Evolutionary conservation across 1,284 basidiomycete genomes (phyloP), one percentile per base, ranked within the genome.

Genomic region (Ustilago crameri): DNA sequence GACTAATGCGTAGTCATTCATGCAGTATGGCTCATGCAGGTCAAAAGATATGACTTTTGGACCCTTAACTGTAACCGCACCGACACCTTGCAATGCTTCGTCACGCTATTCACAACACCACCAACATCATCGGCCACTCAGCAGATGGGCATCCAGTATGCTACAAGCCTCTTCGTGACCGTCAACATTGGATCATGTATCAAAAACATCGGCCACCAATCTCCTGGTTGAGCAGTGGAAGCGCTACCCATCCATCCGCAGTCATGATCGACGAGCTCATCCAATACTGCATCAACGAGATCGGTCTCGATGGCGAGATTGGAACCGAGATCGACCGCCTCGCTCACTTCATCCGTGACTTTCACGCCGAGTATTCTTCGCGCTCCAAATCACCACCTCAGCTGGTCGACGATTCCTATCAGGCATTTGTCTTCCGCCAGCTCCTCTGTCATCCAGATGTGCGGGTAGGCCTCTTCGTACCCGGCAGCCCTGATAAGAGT

Each of bases 291-390:
- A 85, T 91, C 37, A 88, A 89, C 53, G 90, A 93, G 82, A 86
- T 93, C 22, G 88, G 91, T 9, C 91, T 91, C 80, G 91, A 92
- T 67, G 91, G 91, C n/a, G 91, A 92, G 79, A 85, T 69, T 91
- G 92, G 92, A 3, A 91, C 89, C 80, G 86, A 90, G 72, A 86
- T 89, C 49, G 88, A 88, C 20, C 88, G 91, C 37, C 84, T 93
- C 58, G 86, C 86, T 51, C 87, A 89, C 78, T 91, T 91, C 76
- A 86, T 93, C 52, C 65, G 84, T 34, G 88, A 87, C 38, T 92
- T 90, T 78, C 90, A 91, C 82, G 62, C 84, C 12, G 57, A 63
- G 14, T 69, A 74, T 35, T 62, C 67, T 9, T 85, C 85, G 48
- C 82, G 84, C 24, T 74, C 82, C 27, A 75, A 84, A 79, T 38